A percentile compares a stretch with the other conserved stretches of the same genome.
Conservation (phyloP, 2,329 filamentous ascomycete genomes). For the Monascus ruber region DNA sequence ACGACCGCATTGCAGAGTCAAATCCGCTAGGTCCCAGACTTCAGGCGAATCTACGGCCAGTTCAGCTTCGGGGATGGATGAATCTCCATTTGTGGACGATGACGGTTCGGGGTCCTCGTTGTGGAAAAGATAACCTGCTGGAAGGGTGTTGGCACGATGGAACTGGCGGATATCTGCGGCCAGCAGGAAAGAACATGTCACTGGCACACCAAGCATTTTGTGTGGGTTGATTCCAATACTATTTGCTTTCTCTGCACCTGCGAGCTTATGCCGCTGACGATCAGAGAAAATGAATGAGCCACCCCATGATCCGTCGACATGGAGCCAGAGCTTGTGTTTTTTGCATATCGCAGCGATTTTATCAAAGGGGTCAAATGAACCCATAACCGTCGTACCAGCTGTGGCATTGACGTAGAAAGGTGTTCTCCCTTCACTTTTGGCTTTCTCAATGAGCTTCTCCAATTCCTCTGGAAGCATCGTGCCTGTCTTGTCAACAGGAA, state of each 20-base stretch:
- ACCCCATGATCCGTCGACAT: slow-evolving; percentile 88
- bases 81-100: slow-evolving; percentile 7
- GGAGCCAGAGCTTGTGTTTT: slow-evolving; percentile 70
- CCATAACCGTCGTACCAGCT: slow-evolving; percentile 85
- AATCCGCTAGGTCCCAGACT: slow-evolving; percentile 79
- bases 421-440: slow-evolving; percentile 57
- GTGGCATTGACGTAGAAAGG: slow-evolving; percentile 95
- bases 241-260: slow-evolving; percentile 63
- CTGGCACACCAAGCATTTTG: slow-evolving; percentile 89
- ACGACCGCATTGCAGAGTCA: slow-evolving; percentile 87
- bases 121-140: slow-evolving; percentile 79
- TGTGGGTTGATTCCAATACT: slow-evolving; percentile 85
- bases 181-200: slow-evolving; percentile 85
- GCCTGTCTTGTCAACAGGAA: slow-evolving; percentile 62
- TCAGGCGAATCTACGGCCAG: slow-evolving; percentile 36
- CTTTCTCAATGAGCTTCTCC: slow-evolving; percentile 48
- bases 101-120: slow-evolving; percentile 32
- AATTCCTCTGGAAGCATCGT: slow-evolving; percentile 60
- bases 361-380: slow-evolving; percentile 72
- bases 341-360: slow-evolving; percentile 60
- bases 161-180: slow-evolving; percentile 65
- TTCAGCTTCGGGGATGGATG: slow-evolving; percentile 8
- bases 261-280: slow-evolving; percentile 52
- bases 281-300: slow-evolving; percentile 68
- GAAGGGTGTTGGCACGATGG: slow-evolving; percentile 72